Evolutionary conservation across 75 land plant genomes (phyloP), one percentile per base, ranked within the genome.

Genomic region (Cryptomeria japonica): DNA sequence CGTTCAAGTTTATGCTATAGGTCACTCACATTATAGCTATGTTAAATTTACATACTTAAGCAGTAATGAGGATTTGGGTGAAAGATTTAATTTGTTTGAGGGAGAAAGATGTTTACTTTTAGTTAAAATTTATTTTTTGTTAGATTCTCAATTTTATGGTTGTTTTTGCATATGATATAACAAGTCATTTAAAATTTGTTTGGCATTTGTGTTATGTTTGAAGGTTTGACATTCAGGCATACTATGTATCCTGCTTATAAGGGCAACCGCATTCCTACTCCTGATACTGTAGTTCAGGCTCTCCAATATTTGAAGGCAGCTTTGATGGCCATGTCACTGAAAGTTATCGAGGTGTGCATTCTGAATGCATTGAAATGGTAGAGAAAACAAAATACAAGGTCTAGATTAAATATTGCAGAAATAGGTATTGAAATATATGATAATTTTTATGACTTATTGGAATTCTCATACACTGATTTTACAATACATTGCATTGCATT

Each of bases 211-310:
- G 14, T 64, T 32, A 47, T 55, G 49, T 37, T 76, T 88, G 88
- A 86, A 91, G 99, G 99, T 32, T 34, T 90, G 79, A 96, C 95
- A 36, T 97, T 97, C 82, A 93, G 96, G 64, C 98, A 97, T 83
- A 92, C 87, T 64, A 31, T 97, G 44, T 97, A 90, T 79, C 94
- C 93, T 11, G 41, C 86, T 28, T 97, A 97, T 90, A 96, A 97
- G 90, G 87, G 91, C 86, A 92, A 95, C 72, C 94, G 99, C 32
- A 89, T 90, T 1, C 99, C 98, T 19, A 96, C 96, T 42, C 99
- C 98, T 78, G 98, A 97, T 88, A 97, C 98, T 2, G 89, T 97
- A 39, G 92, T 93, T 86, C 98, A 96, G 85, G 96, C 94, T 32
- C 90, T 95, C 80, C 92, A 94, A 39, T 95, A 95, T 89, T 80